Percentiles rank a stretch among this genome's conserved stretches.
phyloP scores from a whole-genome alignment of 2,329 filamentous ascomycete species.

The Xylaria sp. region DNA sequence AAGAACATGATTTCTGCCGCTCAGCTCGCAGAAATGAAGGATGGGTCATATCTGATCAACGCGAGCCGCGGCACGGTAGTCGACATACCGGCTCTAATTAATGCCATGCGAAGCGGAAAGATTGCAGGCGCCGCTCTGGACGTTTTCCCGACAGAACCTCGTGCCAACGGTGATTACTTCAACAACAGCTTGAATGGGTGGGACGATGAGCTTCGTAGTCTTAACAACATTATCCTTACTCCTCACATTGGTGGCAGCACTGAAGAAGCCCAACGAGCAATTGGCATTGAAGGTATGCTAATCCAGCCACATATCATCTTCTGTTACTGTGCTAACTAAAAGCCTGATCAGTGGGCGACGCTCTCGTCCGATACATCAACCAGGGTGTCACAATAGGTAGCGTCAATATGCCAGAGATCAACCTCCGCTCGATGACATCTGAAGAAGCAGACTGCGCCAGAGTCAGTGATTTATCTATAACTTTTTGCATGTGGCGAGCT shows the following conservation, averaged over 20 bases:
- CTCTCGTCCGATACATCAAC: conserved; percentile 94
- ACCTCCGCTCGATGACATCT: conserved; percentile 85
- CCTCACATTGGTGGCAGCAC: conserved; percentile 98
- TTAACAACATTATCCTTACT: conserved; percentile 94
- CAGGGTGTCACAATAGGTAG: conserved; percentile 90
- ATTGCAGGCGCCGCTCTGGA: conserved; percentile 95
- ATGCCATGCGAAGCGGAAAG: conserved; percentile 85
- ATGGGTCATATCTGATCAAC: conserved; percentile 93
- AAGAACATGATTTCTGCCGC: conserved; percentile 86
- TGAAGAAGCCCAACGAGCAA: conserved; percentile 95
- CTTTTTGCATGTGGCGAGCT: neutral
- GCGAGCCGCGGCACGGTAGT: conserved; percentile 93
- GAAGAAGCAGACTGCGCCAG: conserved; percentile 91
- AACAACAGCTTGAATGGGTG: conserved; percentile 83
- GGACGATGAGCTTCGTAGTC: conserved; percentile 82
- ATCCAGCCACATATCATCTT: neutral
- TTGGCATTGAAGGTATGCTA: conserved; percentile 80
- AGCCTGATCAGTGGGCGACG: conserved; percentile 73
- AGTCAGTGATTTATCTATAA: conserved; percentile 56
- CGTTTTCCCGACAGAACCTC: conserved; percentile 94
- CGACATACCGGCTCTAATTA: conserved; percentile 90
- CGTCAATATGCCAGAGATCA: conserved; percentile 97
- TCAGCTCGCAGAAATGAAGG: conserved; percentile 90
- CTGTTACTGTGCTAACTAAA: conserved; percentile 29
- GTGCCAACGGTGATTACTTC: conserved; percentile 95